Base-by-base conservation (phyloP, 495 filamentous ascomycete species). In the Penicillium canariense region DNA sequence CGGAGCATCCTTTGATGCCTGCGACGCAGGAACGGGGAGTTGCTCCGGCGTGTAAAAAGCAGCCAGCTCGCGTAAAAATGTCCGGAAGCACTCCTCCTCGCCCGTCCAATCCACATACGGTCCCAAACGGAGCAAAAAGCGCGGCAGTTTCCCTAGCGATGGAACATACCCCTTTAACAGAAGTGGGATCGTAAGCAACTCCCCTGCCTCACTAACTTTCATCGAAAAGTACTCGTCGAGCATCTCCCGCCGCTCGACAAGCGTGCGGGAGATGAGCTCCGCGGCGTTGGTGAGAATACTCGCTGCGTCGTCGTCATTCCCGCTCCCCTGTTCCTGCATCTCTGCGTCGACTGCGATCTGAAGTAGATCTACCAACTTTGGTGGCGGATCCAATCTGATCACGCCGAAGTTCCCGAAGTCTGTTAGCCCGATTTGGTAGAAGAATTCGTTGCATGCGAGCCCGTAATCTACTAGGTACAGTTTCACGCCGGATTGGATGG, bases 391-490 rank as follows among this genome's bases (percentile, higher is more conserved):
- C 52, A 97, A 89, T 8, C 78, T 80, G 60, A 97, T 96, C 46
- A 77, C 63, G 14, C 95, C 95, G 67, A 96, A 97, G 65, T 97
- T 97, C 2, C 87, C 91, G 69, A 97, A 99, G 65, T 97, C 91
- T 0, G 94, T 96, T 38, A 99, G 81, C 2, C 92, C 95, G 40
- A 97, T 75, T 71, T 99, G 95, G 73, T 99, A 97, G 74, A 99
- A 96, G 72, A 93, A 92, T 63, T 97, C 95, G 52, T 84, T 87
- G 69, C 84, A 87, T 12, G 90, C 76, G 62, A 90, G 85, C 14
- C 91, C 94, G 67, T 97, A 99, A 73, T 99, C 95, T 52, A 99
- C 82, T 15, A 97, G 84, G 69, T 86, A 96, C 42, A 99, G 80
- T 65, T 93, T 95, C 2, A 97, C 88, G 15, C 95, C 94, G 22